Evolutionary conservation across 129 eudicot genomes (phyloP).

Genomic region (Sambucus nigra): DNA sequence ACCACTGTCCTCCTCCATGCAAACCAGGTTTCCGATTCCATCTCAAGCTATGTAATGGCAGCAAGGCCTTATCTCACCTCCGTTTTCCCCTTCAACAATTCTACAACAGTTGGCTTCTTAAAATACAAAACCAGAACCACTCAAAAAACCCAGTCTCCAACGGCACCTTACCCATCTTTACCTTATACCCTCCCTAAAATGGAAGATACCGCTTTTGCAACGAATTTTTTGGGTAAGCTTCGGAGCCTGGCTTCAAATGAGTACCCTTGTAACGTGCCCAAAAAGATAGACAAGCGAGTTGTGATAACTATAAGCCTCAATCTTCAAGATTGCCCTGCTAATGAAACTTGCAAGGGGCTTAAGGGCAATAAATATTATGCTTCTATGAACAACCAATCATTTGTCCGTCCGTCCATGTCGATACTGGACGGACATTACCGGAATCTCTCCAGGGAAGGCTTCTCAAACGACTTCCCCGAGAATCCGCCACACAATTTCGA

Average conservation of each 20-base stretch:
- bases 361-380: slow-evolving; percentile 34
- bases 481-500: slow-evolving; percentile 46
- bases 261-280: slow-evolving; percentile 60
- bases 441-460: slow-evolving; percentile 4
- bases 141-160: background rate
- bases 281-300: slow-evolving; percentile 42
- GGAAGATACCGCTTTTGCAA: slow-evolving; percentile 47
- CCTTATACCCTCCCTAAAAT: slow-evolving; percentile 37
- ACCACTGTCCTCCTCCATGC: slow-evolving; percentile 47
- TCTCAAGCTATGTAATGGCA: slow-evolving; percentile 43
- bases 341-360: slow-evolving; percentile 50
- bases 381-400: slow-evolving; percentile 70
- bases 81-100: slow-evolving; percentile 61
- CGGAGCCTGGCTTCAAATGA: slow-evolving; percentile 31
- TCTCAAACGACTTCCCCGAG: slow-evolving; percentile 30
- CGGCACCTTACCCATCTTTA: slow-evolving; percentile 23
- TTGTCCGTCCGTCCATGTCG: slow-evolving; percentile 40
- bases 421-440: slow-evolving; percentile 43
- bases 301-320: slow-evolving; percentile 48
- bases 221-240: slow-evolving; percentile 23
- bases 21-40: slow-evolving; percentile 24
- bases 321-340: slow-evolving; percentile 58
- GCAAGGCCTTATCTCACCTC: slow-evolving; percentile 70
- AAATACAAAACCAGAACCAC: slow-evolving; percentile 33
- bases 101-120: slow-evolving; percentile 52